These are phyloP conservation scores for Podospora tetraspora DNA, from an alignment of 495 filamentous ascomycete genomes.

Conservation along the genomic window DNA sequence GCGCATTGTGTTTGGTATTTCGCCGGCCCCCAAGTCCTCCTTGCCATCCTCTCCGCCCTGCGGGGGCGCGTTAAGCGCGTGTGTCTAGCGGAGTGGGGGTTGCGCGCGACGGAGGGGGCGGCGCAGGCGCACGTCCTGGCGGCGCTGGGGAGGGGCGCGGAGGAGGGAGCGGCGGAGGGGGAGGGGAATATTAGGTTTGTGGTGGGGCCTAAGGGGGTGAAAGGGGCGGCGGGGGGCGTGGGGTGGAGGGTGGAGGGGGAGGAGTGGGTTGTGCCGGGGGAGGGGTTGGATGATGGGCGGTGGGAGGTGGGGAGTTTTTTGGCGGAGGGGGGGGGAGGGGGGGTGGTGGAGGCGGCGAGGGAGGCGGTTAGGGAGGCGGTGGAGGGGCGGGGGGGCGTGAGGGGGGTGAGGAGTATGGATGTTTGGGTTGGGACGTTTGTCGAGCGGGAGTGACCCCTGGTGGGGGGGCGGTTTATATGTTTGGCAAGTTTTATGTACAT, in stretches of 20 bases:
- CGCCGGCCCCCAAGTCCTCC: constrained; percentile 25
- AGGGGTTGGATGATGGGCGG: constrained; percentile 39
- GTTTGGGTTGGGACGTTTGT: constrained; percentile 40
- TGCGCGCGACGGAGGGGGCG: constrained; percentile 25
- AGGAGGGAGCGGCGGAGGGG: constrained; percentile 14
- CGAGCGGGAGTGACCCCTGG: not conserved
- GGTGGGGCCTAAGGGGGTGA: constrained; percentile 18
- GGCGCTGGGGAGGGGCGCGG: constrained; percentile 28
- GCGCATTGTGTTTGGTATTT: constrained; percentile 51
- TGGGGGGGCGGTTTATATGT: not conserved
- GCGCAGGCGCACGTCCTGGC: constrained; percentile 41
- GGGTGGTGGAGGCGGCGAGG: constrained; percentile 28
- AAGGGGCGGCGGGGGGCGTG: constrained; percentile 15
- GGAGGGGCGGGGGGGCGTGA: constrained; percentile 27
- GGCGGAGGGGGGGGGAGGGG: constrained; percentile 26
- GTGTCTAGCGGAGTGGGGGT: constrained; percentile 40
- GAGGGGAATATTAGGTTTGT: constrained; percentile 20
- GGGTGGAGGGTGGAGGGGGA: constrained; percentile 29
- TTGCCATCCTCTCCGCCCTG: constrained; percentile 31
- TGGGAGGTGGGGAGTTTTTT: constrained; percentile 42
- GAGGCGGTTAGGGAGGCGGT: constrained; percentile 34
- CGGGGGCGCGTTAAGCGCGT: constrained; percentile 29
- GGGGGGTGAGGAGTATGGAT: constrained; percentile 43
- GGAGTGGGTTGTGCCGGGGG: constrained; percentile 27
- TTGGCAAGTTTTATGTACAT: not conserved